Conservation (phyloP, 345 rosid genomes). For the Gynandropsis gynandra region DNA sequence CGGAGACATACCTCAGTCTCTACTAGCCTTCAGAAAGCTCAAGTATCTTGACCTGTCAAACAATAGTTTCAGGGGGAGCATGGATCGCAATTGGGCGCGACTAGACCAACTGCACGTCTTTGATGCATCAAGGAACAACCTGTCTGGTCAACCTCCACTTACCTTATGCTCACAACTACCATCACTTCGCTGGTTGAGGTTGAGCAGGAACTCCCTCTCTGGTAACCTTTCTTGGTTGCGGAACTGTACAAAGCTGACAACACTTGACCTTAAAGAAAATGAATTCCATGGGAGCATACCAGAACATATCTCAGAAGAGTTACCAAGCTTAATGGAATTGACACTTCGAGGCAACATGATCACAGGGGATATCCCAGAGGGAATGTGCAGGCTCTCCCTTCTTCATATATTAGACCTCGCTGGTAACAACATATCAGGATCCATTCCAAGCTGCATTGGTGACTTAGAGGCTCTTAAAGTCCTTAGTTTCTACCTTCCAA, state of each 20-base stretch:
- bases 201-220: neutral
- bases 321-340: neutral
- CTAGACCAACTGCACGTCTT: neutral
- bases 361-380: constrained; percentile 15
- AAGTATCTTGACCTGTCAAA: no score
- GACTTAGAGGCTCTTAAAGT: neutral
- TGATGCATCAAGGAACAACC: constrained; percentile 10
- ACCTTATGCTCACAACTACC: no score
- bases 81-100: constrained; percentile 2
- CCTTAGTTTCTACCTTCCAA: no score
- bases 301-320: constrained; percentile 11
- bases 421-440: constrained; percentile 12
- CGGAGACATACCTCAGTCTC: no score
- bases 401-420: constrained; percentile 17
- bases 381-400: constrained; percentile 17
- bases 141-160: constrained; percentile 11
- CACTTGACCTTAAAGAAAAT: constrained; percentile 21
- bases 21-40: no score
- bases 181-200: neutral
- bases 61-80: no score
- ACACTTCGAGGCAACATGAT: constrained; percentile 14
- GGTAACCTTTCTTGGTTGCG: neutral
- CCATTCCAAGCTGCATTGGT: constrained; percentile 13
- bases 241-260: neutral
- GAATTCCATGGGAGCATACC: constrained; percentile 18